These are phyloP conservation scores for Ophiostoma pallidulum DNA, from an alignment of 2,329 filamentous ascomycete genomes.

Conservation along the genomic window DNA sequence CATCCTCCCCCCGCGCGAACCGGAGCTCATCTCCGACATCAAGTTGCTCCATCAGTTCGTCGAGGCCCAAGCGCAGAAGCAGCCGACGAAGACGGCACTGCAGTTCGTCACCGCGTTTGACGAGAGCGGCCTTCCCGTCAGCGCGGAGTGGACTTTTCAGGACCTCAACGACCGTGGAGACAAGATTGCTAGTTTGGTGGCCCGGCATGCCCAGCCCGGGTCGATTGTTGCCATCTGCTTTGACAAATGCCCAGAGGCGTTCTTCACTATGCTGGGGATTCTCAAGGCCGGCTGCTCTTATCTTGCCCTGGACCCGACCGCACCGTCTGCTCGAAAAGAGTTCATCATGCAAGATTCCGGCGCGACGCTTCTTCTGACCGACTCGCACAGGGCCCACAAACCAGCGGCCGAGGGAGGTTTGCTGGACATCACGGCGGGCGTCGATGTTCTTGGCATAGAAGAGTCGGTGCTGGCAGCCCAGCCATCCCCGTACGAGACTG, in stretches of 20 bases:
- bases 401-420: not conserved
- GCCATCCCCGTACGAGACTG: no score
- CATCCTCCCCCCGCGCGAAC: slow-evolving; percentile 51
- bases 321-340: slow-evolving; percentile 61
- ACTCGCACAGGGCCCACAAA: slow-evolving; percentile 19
- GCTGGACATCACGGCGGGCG: slow-evolving; percentile 26
- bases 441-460: slow-evolving; percentile 27
- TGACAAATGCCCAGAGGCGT: slow-evolving; percentile 76
- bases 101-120: slow-evolving; percentile 60
- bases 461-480: slow-evolving; percentile 22
- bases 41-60: slow-evolving; percentile 69
- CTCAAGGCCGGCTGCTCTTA: slow-evolving; percentile 76
- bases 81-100: slow-evolving; percentile 57
- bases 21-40: slow-evolving; percentile 47
- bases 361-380: slow-evolving; percentile 53
- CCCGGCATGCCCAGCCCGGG: slow-evolving; percentile 40
- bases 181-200: slow-evolving; percentile 57
- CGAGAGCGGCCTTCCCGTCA: slow-evolving; percentile 28
- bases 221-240: slow-evolving; percentile 68
- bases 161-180: slow-evolving; percentile 65
- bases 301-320: slow-evolving; percentile 66
- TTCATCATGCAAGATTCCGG: slow-evolving; percentile 71
- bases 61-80: slow-evolving; percentile 46
- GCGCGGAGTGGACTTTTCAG: slow-evolving; percentile 61
- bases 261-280: slow-evolving; percentile 71